phyloP scores from a whole-genome alignment of 2,329 filamentous ascomycete genomes.

The Phialemonium atrogriseum region DNA sequence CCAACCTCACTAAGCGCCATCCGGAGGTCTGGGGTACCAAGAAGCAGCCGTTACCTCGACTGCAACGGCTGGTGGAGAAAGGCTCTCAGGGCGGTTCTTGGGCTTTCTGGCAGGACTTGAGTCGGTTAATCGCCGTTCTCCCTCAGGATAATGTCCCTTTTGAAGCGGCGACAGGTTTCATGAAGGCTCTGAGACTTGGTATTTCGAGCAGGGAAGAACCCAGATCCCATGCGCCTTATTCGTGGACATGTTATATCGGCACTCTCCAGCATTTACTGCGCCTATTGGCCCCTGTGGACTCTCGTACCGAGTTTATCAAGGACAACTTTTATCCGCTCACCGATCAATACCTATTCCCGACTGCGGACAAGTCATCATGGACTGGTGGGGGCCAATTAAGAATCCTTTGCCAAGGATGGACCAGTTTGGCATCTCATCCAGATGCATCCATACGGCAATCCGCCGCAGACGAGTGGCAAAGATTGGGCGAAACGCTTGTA shows the following conservation, averaged over 20 bases:
- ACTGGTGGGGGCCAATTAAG: constrained; percentile 22
- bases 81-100: constrained; percentile 72
- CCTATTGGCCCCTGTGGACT: constrained; percentile 36
- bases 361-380: constrained; percentile 29
- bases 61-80: constrained; percentile 68
- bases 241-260: constrained; percentile 70
- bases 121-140: constrained; percentile 53
- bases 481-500: constrained; percentile 53
- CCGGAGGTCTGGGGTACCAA: constrained; percentile 71
- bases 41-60: constrained; percentile 42
- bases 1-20: constrained; percentile 53
- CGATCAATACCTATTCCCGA: constrained; percentile 43
- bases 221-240: constrained; percentile 54
- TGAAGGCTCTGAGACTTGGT: constrained; percentile 62
- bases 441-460: constrained; percentile 35
- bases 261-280: constrained; percentile 46
- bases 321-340: constrained; percentile 46
- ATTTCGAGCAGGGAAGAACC: constrained; percentile 69
- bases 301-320: constrained; percentile 32
- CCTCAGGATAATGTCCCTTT: constrained; percentile 32
- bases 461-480: constrained; percentile 52
- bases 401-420: constrained; percentile 39
- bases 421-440: constrained; percentile 31
- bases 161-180: constrained; percentile 50
- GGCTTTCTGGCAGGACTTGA: constrained; percentile 65